A percentile compares a stretch with the other conserved stretches of the same genome.
phyloP scores from a whole-genome alignment of 73 alveolate species.

The Paramecium biaurelia region DNA sequence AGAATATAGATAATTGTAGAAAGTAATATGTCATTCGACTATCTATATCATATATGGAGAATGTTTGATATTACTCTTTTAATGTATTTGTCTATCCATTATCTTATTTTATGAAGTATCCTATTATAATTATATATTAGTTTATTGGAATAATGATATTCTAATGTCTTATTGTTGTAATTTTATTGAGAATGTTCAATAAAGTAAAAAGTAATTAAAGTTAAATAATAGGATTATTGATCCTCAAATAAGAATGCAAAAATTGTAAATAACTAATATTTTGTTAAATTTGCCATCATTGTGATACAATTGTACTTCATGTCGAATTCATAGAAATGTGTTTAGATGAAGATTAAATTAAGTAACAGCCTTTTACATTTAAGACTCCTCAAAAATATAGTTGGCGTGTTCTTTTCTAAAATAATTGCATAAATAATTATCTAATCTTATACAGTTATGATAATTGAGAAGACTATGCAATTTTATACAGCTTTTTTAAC shows the following conservation, averaged over 20 bases:
- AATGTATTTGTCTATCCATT: neutral
- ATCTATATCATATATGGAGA: neutral
- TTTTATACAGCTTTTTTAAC: neutral
- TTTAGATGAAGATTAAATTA: neutral
- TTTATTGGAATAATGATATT: neutral
- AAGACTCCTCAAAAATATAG: neutral
- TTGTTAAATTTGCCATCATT: neutral
- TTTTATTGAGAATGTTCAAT: neutral
- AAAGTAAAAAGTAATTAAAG: neutral
- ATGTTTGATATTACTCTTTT: neutral
- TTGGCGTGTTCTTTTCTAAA: neutral
- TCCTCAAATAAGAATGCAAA: neutral
- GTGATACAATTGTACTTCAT: neutral
- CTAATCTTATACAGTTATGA: neutral
- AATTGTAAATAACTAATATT: neutral
- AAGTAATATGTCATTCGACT: neutral
- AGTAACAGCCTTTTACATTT: neutral
- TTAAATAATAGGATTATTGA: neutral
- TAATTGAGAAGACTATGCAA: neutral
- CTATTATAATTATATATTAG: neutral
- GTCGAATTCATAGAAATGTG: neutral
- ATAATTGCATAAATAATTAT: neutral
- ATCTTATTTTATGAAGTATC: neutral
- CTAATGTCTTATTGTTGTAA: neutral
- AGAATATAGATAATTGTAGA: neutral